phyloP scores from a whole-genome alignment of 2,329 filamentous ascomycete species.

The Sporothrix pallida region DNA sequence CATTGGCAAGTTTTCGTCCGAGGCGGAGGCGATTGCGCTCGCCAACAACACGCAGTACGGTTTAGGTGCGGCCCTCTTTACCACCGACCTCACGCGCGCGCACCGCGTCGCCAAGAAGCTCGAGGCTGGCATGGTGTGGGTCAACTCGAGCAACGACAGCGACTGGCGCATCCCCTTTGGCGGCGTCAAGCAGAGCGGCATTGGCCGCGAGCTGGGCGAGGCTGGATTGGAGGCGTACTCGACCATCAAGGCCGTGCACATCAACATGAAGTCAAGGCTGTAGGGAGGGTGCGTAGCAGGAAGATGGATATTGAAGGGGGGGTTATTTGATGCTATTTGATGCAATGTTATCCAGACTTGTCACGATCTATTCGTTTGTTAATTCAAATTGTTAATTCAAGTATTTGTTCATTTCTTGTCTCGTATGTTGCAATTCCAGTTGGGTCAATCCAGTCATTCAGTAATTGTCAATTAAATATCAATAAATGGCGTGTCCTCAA shows the following conservation, averaged over 20 bases:
- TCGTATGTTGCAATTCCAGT: not conserved
- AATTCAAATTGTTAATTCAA: no score
- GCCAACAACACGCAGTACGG: conserved; percentile 63
- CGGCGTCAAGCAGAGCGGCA: conserved; percentile 49
- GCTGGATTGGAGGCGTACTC: conserved; percentile 47
- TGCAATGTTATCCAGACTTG: no score
- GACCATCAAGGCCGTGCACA: conserved; percentile 47
- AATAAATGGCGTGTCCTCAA: no score
- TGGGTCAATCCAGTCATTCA: no score
- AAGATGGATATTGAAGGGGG: not conserved
- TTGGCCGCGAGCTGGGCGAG: conserved; percentile 48
- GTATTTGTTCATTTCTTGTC: not conserved
- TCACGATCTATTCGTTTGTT: no score
- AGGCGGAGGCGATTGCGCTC: conserved; percentile 55
- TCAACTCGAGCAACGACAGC: conserved; percentile 52
- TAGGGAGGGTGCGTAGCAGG: conserved; percentile 16
- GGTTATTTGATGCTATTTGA: not conserved
- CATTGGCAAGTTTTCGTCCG: conserved; percentile 56
- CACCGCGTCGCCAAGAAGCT: conserved; percentile 47
- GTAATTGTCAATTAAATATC: no score
- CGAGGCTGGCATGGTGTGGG: conserved; percentile 61
- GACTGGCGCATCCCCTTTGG: conserved; percentile 61
- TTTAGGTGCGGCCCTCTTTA: conserved; percentile 61
- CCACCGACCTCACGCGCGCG: conserved; percentile 55
- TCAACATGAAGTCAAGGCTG: conserved; percentile 43